These are phyloP conservation scores for Xanthoconium purpureum DNA, from an alignment of 768 basidiomycete species.

Conservation along the genomic window DNA sequence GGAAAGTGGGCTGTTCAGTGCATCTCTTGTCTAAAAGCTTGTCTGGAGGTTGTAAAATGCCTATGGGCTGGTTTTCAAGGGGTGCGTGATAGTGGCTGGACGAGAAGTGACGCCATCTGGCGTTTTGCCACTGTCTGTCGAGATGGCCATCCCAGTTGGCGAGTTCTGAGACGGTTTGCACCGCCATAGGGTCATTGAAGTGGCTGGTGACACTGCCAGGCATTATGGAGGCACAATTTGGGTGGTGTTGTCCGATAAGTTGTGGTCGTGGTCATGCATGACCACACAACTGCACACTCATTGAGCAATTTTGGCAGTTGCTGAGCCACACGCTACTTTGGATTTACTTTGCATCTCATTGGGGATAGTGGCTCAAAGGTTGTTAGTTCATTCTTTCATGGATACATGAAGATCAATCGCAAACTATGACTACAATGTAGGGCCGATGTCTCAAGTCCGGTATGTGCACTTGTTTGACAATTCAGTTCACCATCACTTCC, in stretches of 20 bases:
- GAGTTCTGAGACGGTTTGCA: conserved; percentile 12
- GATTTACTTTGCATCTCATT: too few relatives aligned
- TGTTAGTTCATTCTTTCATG: too few relatives aligned
- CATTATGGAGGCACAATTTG: neutral
- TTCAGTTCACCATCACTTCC: too few relatives aligned
- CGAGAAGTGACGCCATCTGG: conserved; percentile 11
- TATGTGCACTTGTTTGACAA: too few relatives aligned
- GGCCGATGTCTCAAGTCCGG: neutral
- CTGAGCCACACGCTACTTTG: neutral
- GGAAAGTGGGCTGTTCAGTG: conserved; percentile 1
- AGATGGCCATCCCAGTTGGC: conserved; percentile 18
- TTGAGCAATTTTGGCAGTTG: conserved; percentile 1
- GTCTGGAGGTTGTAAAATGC: neutral
- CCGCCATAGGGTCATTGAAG: conserved; percentile 8
- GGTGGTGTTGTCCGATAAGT: neutral
- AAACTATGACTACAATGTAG: too few relatives aligned
- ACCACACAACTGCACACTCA: conserved; percentile 7
- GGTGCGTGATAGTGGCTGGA: conserved; percentile 1
- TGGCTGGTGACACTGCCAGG: neutral
- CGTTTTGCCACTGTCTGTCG: conserved; percentile 5
- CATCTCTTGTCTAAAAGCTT: conserved; percentile 3
- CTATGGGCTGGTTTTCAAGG: neutral
- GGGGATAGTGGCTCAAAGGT: too few relatives aligned
- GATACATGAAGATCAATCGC: too few relatives aligned
- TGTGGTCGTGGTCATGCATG: neutral